Evolutionary conservation across 331 rosid species (phyloP).

Genomic region (Acacia concinna): DNA sequence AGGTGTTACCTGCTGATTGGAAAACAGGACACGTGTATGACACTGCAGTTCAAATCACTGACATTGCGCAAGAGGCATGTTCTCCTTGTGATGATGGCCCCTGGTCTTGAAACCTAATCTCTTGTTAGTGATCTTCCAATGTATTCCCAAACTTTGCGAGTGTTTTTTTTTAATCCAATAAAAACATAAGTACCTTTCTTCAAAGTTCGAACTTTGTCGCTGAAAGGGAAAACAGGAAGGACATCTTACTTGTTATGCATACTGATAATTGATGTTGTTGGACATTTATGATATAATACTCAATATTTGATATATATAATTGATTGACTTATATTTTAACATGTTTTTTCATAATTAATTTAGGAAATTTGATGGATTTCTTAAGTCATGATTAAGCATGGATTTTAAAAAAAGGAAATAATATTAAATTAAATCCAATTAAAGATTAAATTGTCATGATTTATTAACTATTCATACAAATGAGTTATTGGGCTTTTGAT

Average conservation of each 20-base stretch:
- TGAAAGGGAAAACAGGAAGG: background rate
- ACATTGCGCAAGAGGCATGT: constrained; percentile 82
- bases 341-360: too few species aligned
- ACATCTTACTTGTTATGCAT: background rate
- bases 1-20: constrained; percentile 83
- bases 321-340: too few species aligned
- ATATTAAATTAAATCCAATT: too few species aligned
- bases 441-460: too few species aligned
- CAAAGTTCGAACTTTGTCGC: background rate
- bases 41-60: constrained; percentile 63
- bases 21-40: constrained; percentile 55
- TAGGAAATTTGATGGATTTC: too few species aligned
- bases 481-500: too few species aligned
- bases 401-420: too few species aligned
- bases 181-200: background rate
- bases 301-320: background rate
- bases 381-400: too few species aligned
- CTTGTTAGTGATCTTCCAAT: background rate
- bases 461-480: too few species aligned
- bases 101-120: constrained; percentile 33
- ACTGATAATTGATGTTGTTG: background rate
- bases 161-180: too few species aligned
- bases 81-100: constrained; percentile 45
- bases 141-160: background rate
- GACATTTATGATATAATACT: background rate